phyloP scores from a whole-genome alignment of 2,329 filamentous ascomycete genomes.

The Colletotrichum sp. region DNA sequence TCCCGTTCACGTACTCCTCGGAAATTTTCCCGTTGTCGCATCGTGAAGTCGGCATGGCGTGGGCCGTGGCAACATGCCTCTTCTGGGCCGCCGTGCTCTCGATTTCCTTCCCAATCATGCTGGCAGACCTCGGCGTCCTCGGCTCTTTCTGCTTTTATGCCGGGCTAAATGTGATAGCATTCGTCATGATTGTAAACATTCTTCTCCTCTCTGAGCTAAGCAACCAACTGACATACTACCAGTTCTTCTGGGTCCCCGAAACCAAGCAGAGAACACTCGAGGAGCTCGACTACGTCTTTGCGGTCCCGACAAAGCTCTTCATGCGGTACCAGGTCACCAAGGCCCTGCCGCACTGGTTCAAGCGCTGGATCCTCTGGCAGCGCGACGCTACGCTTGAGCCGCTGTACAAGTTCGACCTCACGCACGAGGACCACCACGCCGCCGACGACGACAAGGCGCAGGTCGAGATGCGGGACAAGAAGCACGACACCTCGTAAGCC shows the following conservation, averaged over 20 bases:
- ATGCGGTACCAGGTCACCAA: constrained; percentile 35
- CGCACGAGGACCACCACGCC: constrained; percentile 26
- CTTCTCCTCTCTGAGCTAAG: neutral
- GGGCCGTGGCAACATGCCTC: constrained; percentile 65
- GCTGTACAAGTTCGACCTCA: constrained; percentile 45
- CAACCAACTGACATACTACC: neutral
- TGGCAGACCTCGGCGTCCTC: constrained; percentile 34
- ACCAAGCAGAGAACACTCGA: constrained; percentile 64
- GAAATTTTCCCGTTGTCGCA: constrained; percentile 65
- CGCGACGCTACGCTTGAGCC: constrained; percentile 41
- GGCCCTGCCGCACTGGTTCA: constrained; percentile 37
- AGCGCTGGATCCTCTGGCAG: constrained; percentile 31
- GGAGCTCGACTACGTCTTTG: constrained; percentile 46
- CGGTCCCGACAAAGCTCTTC: constrained; percentile 35
- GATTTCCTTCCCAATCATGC: constrained; percentile 56
- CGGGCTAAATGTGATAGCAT: constrained; percentile 58
- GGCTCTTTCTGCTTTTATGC: constrained; percentile 59
- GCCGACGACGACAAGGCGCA: constrained; percentile 41
- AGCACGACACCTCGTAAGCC: neutral
- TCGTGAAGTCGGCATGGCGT: constrained; percentile 68
- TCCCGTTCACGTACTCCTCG: constrained; percentile 66
- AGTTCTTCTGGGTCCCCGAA: constrained; percentile 60
- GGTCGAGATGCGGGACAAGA: constrained; percentile 41
- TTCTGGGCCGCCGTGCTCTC: constrained; percentile 58
- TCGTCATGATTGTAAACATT: constrained; percentile 50